Percentiles rank a stretch among this genome's conserved stretches.
These are phyloP conservation scores for Irpex lacteus DNA, from an alignment of 1,284 basidiomycete genomes.

Conservation along the genomic window DNA sequence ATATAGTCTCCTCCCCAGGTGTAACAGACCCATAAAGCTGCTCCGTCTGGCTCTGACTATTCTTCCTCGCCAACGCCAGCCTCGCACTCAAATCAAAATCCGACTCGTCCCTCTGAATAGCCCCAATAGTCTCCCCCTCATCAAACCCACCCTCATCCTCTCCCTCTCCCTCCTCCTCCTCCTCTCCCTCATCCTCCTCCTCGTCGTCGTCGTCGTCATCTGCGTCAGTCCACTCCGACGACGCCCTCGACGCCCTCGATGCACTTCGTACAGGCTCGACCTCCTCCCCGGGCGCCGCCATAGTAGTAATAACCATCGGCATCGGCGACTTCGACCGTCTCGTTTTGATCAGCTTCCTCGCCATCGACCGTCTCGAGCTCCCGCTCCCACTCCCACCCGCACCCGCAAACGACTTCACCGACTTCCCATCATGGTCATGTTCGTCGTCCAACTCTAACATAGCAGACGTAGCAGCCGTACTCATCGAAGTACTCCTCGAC, in stretches of 20 bases:
- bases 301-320: background rate
- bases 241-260: conserved; percentile 20
- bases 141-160: conserved; percentile 10
- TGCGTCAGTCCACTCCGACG: conserved; percentile 34
- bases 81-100: conserved; percentile 73
- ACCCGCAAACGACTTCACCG: conserved; percentile 29
- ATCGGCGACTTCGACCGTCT: conserved; percentile 60
- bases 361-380: conserved; percentile 41
- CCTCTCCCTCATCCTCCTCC: background rate
- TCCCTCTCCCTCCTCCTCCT: no score
- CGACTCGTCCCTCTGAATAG: conserved; percentile 50
- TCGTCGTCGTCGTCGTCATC: conserved; percentile 40
- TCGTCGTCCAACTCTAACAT: conserved; percentile 49
- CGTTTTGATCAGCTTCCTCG: conserved; percentile 51
- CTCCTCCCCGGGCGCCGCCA: conserved; percentile 41
- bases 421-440: conserved; percentile 44
- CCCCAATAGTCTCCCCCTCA: conserved; percentile 26
- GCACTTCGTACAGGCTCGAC: conserved; percentile 31
- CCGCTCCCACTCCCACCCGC: conserved; percentile 31
- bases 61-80: conserved; percentile 75
- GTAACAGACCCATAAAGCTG: conserved; percentile 37
- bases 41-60: conserved; percentile 72
- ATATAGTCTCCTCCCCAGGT: conserved; percentile 65
- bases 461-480: conserved; percentile 54
- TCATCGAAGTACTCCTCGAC: conserved; percentile 59